Evolutionary conservation across 768 basidiomycete genomes (phyloP).

Genomic region (Russula griseocarnosa): DNA sequence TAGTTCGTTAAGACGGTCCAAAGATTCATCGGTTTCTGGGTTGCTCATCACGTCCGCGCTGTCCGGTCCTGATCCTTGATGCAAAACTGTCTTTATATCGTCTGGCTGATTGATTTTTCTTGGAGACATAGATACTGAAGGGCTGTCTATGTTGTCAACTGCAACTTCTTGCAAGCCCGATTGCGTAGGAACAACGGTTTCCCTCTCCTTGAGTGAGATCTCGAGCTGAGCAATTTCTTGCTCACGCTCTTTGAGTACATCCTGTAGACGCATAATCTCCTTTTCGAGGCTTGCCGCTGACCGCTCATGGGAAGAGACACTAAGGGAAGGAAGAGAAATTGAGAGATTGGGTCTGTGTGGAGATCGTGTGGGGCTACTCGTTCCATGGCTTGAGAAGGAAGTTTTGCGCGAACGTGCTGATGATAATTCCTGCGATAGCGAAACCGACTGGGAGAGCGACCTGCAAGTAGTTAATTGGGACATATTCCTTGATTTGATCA

Average conservation of each 20-base stretch:
- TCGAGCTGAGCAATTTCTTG: constrained; percentile 83
- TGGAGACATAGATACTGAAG: constrained; percentile 52
- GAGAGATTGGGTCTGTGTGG: constrained; percentile 56
- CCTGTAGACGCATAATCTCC: constrained; percentile 93
- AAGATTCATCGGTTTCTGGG: constrained; percentile 62
- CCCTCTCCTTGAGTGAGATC: constrained; percentile 42
- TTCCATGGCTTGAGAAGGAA: constrained; percentile 72
- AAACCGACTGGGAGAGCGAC: constrained; percentile 91
- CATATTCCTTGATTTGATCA: constrained; percentile 22
- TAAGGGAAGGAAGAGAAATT: constrained; percentile 48
- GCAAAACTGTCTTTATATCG: constrained; percentile 65
- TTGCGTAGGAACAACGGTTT: constrained; percentile 23
- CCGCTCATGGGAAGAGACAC: constrained; percentile 51
- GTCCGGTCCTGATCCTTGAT: constrained; percentile 37
- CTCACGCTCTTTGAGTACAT: constrained; percentile 86
- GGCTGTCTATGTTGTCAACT: constrained; percentile 21
- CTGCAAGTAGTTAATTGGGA: constrained; percentile 38
- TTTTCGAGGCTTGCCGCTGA: constrained; percentile 84
- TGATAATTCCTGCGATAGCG: constrained; percentile 95
- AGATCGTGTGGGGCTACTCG: constrained; percentile 61
- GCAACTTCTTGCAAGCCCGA: constrained; percentile 9
- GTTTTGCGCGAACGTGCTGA: constrained; percentile 82
- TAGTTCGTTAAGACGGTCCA: constrained; percentile 81
- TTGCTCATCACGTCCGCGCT: constrained; percentile 32
- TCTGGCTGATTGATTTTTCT: constrained; percentile 72